Base-by-base conservation (phyloP, 257 asterid species). In the Misopates orontium region DNA sequence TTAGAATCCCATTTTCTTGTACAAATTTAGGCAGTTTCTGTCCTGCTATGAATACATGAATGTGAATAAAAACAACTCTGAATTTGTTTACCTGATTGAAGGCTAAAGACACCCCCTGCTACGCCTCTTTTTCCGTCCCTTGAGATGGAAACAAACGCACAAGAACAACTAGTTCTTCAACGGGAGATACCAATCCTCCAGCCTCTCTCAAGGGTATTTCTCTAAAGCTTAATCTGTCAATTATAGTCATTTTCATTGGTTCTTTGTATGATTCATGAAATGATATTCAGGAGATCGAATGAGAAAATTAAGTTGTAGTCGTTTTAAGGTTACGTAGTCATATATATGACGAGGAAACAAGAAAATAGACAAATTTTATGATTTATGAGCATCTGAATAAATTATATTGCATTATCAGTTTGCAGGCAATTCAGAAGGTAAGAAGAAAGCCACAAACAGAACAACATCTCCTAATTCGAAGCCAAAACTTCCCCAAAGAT, bases 21-120 rank as follows among this genome's bases (percentile, higher is more conserved):
- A 6, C 15, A 57, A 31, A 19, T 19, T 23, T 19, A 8, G 18
- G 16, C 0, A 10, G 17, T 17, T 48, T 4, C 0, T 5, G 1
- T 49, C 18, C 2, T 3, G 6, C 21, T 0, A n/a, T 16, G 1
- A 0, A 32, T n/a, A 4, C 56, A 18, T 49, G 20, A 41, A 71
- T 18, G 59, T 56, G 21, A 14, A 54, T 66, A 60, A 1, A 31
- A 11, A 19, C 21, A 14, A 0, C 1, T 22, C 60, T 50, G n/a
- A 19, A 9, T 14, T 17, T 12, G 15, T 19, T 32, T 14, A 23
- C 8, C n/a, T 63, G 42, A 15, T 19, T 16, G 39, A 66, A 90
- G 97, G 97, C 69, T 90, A 21, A 90, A 90, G 73, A 87, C 97
- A 10, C 97, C 97, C 0, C 97, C 97, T 0, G 95, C 95, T 0